Conservation (phyloP, 2,329 filamentous ascomycete species). For the Simplicillium sp. region DNA sequence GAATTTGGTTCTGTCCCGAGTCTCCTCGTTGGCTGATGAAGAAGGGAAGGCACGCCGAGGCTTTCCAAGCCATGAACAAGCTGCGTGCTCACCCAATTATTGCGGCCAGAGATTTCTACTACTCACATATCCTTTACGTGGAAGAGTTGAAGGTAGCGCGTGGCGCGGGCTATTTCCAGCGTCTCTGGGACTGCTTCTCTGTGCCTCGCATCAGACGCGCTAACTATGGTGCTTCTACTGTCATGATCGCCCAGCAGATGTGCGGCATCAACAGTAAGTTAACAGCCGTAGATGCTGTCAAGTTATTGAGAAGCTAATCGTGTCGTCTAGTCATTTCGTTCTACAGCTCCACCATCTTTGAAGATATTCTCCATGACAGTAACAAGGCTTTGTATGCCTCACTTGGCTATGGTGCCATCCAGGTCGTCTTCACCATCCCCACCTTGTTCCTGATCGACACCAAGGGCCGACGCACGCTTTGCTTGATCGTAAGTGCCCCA, state of each 20-base stretch:
- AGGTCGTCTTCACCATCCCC: conserved; percentile 22
- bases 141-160: conserved; percentile 18
- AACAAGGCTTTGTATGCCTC: conserved; percentile 37
- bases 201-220: conserved; percentile 60
- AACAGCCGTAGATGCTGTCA: conserved; percentile 39
- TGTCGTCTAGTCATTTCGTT: conserved; percentile 48
- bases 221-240: conserved; percentile 63
- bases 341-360: conserved; percentile 53
- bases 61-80: conserved; percentile 40
- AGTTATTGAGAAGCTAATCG: conserved; percentile 22
- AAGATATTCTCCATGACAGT: conserved; percentile 40
- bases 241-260: conserved; percentile 70
- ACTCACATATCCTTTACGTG: conserved; percentile 27
- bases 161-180: conserved; percentile 19
- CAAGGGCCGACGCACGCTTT: conserved; percentile 16
- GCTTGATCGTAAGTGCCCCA: conserved; percentile 13
- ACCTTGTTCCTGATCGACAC: conserved; percentile 20
- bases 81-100: conserved; percentile 44
- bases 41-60: conserved; percentile 47
- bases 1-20: conserved; percentile 57
- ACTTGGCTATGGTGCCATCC: conserved; percentile 37
- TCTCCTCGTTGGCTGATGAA: conserved; percentile 57
- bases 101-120: conserved; percentile 48
- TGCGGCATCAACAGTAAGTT: conserved; percentile 25
- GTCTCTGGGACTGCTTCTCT: conserved; percentile 47